Percentiles rank a stretch among this genome's conserved stretches.
Conservation (phyloP, 2,329 filamentous ascomycete genomes). For the Stemphylium vesicarium region DNA sequence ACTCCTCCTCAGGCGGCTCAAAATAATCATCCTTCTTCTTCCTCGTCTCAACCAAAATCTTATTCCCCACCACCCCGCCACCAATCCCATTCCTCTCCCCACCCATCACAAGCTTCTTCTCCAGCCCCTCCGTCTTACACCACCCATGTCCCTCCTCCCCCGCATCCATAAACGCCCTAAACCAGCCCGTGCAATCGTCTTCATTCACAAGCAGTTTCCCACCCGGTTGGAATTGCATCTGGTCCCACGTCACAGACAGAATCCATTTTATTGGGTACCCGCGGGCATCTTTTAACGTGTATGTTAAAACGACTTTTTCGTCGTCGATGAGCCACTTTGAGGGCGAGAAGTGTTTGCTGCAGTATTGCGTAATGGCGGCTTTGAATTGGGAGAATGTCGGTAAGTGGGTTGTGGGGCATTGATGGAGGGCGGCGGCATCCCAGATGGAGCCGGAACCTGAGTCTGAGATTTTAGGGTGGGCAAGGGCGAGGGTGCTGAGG, state of each 20-base stretch:
- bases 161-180: background rate
- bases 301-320: background rate
- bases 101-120: background rate
- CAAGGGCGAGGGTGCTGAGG: background rate
- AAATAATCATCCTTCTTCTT: background rate
- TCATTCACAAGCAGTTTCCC: background rate
- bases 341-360: background rate
- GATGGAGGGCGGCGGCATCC: no score
- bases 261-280: background rate
- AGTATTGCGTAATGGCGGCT: background rate
- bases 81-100: background rate
- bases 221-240: background rate
- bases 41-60: constrained; percentile 5
- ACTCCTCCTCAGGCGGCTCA: background rate
- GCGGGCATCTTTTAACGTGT: background rate
- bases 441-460: no score
- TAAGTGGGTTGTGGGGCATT: background rate
- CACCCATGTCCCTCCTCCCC: background rate
- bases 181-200: background rate
- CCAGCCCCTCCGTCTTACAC: background rate
- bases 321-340: background rate
- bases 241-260: background rate
- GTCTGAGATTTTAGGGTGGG: no score
- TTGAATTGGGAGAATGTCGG: background rate
- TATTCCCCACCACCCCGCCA: background rate